Evolutionary conservation across 83 land plant genomes (phyloP), one percentile per base, ranked within the genome.

Genomic region (Larix sibirica): DNA sequence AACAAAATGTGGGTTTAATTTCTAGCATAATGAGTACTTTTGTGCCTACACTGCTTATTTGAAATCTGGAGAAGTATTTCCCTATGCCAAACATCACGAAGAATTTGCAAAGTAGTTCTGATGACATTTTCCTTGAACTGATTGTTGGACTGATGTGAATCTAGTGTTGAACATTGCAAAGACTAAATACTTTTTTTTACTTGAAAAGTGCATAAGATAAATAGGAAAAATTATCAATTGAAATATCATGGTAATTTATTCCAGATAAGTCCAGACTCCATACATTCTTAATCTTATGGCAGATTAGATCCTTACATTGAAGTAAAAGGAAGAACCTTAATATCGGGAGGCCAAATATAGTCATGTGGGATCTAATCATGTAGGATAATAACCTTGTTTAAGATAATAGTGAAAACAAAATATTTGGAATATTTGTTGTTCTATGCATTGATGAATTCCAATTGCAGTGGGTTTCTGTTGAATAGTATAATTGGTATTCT

Each of bases 51-150:
- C 63, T 78, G 80, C 80, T 78, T 58, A 60, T 31, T 28, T 78
- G 80, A 78, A 78, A 54, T 58, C 63, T 59, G 61, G 40, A 78
- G 80, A 78, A 78, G 80, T 78, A 56, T 58, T 78, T 40, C 23
- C 62, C 17, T 78, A 78, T 78, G 80, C 61, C 36, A 78, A 78
- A 26, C 80, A 78, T 78, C 62, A 26, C 26, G 17, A 58, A 78
- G 63, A 78, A 26, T 78, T 78, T 59, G 56, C 36, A 0, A 26
- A 28, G 4, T 63, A 78, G 80, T 63, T 78, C 40, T 73, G 58
- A 26, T 73, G 58, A 38, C 12, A 69, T 69, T 40, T 69, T 69
- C 3, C 36, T 13, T 69, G 44, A 69, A 18, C 3, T 40, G 36
- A 69, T 36, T 36, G 74, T n/a, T 36, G 36, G 36, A 69, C 40